These are phyloP conservation scores for Ascoidea asiatica DNA, from an alignment of 805 yeast species.

Conservation along the genomic window DNA sequence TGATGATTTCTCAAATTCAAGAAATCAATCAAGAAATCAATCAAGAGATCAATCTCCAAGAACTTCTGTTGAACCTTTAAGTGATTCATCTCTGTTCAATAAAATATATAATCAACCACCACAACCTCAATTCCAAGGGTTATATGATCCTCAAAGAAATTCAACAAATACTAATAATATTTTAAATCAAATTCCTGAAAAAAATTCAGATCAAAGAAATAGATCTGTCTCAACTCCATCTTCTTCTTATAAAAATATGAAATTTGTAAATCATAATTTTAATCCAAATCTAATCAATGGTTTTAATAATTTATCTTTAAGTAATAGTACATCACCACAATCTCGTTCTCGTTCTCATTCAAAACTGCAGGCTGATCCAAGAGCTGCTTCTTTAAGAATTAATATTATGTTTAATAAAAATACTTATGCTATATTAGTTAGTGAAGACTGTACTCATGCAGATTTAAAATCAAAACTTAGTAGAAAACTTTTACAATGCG, in stretches of 20 bases:
- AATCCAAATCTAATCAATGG: neutral
- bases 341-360: neutral
- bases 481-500: constrained; percentile 40
- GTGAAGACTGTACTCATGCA: constrained; percentile 33
- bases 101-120: neutral
- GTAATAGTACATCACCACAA: neutral
- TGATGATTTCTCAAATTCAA: constrained; percentile 13
- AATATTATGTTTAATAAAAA: constrained; percentile 23
- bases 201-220: neutral
- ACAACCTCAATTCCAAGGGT: neutral
- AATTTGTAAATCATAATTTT: neutral
- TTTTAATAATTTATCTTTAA: no score
- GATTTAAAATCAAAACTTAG: constrained; percentile 46
- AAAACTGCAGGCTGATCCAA: neutral
- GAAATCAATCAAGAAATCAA: constrained; percentile 12
- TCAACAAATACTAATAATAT: neutral
- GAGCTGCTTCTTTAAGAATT: neutral
- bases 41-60: constrained; percentile 11
- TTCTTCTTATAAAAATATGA: neutral
- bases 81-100: neutral
- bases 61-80: neutral
- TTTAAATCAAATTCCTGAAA: neutral
- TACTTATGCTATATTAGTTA: constrained; percentile 54
- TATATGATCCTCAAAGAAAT: neutral
- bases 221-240: neutral